A percentile compares a stretch with the other conserved stretches of the same genome.
Evolutionary conservation across 257 asterid genomes (phyloP).

Genomic region (Solanum chaucha): DNA sequence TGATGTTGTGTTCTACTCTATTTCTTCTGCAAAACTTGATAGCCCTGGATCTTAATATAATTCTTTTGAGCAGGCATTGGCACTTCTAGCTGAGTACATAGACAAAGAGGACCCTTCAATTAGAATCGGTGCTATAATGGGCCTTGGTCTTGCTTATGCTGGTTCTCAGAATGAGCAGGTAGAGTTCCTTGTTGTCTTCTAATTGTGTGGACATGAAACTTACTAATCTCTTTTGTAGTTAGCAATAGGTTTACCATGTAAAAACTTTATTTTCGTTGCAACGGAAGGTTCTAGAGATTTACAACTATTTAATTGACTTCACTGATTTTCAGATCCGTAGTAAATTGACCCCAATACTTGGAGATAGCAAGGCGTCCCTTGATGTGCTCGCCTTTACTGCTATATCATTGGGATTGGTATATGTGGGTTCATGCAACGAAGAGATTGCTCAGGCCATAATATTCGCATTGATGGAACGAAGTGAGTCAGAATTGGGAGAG

Average conservation of each 20-base stretch:
- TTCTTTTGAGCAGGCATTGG: slow-evolving; percentile 57
- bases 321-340: slow-evolving; percentile 44
- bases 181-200: neutral
- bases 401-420: slow-evolving; percentile 75
- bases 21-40: neutral
- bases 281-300: neutral
- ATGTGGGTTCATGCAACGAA: slow-evolving; percentile 86
- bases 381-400: slow-evolving; percentile 94
- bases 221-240: neutral
- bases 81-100: slow-evolving; percentile 68
- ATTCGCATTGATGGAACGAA: slow-evolving; percentile 78
- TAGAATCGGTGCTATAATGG: slow-evolving; percentile 97
- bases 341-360: slow-evolving; percentile 56
- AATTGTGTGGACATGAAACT: neutral
- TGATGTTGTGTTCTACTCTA: neutral
- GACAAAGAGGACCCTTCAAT: slow-evolving; percentile 66
- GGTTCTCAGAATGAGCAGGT: slow-evolving; percentile 86
- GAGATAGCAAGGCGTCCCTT: slow-evolving; percentile 64
- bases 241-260: neutral
- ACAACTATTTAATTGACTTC: neutral
- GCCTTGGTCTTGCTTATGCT: slow-evolving; percentile 95
- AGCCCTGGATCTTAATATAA: neutral
- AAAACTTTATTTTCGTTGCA: neutral
- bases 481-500: slow-evolving; percentile 79
- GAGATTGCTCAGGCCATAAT: slow-evolving; percentile 88